Evolutionary conservation across 2,329 filamentous ascomycete genomes (phyloP).

Genomic region (Fusarium buxicola): DNA sequence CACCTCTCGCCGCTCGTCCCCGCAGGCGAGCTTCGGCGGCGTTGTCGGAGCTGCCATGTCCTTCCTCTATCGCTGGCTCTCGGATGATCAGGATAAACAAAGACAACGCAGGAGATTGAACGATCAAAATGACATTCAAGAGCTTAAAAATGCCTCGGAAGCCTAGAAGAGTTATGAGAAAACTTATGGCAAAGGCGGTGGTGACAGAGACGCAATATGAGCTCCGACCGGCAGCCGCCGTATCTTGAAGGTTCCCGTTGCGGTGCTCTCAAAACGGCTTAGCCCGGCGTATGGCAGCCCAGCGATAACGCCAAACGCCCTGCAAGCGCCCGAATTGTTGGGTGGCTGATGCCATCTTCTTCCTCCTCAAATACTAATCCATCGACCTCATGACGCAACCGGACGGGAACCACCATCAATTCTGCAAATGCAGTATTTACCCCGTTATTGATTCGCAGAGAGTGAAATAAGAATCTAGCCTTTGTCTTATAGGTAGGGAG

Average conservation of each 20-base stretch:
- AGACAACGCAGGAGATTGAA: not conserved
- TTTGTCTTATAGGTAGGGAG: too few species aligned
- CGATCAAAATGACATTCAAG: too few species aligned
- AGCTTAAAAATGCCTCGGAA: not conserved
- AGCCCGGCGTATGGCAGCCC: constrained; percentile 35
- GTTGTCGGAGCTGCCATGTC: constrained; percentile 35
- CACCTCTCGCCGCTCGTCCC: constrained; percentile 25
- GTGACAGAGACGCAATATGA: constrained; percentile 9
- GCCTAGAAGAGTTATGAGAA: not conserved
- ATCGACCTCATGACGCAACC: constrained; percentile 38
- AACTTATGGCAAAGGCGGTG: constrained; percentile 4
- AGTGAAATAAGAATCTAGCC: too few species aligned
- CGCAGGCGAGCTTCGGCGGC: constrained; percentile 33
- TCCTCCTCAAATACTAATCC: constrained; percentile 18
- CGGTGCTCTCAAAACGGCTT: constrained; percentile 15
- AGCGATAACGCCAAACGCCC: constrained; percentile 40
- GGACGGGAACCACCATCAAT: constrained; percentile 6
- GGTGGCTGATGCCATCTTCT: constrained; percentile 8
- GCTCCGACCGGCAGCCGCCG: constrained; percentile 6
- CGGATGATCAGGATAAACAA: not conserved
- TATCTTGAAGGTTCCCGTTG: constrained; percentile 8
- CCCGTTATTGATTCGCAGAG: too few species aligned
- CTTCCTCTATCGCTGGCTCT: not conserved
- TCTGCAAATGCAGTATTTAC: too few species aligned
- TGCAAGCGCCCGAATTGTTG: constrained; percentile 11